Percentiles rank a stretch among this genome's conserved stretches.
Evolutionary conservation across 768 basidiomycete genomes (phyloP).

Genomic region (Sutorius australiensis): DNA sequence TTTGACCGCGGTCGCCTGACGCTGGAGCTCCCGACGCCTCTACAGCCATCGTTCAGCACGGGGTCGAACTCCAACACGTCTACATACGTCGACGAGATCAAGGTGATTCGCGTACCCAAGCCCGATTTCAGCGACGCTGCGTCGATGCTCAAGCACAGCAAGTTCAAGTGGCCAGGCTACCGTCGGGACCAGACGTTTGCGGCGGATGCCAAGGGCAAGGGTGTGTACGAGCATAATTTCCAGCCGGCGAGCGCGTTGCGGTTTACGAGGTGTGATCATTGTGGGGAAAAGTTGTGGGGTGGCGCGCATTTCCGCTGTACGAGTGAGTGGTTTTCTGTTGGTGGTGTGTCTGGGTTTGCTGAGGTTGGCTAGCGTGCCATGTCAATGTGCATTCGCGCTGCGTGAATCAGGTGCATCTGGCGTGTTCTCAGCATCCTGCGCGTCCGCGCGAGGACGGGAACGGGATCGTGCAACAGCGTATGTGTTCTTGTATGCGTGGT

Average conservation of each 20-base stretch:
- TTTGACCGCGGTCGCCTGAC: constrained; percentile 24
- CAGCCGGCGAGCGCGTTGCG: constrained; percentile 85
- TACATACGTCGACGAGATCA: constrained; percentile 27
- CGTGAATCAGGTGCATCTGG: constrained; percentile 56
- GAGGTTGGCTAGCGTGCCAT: constrained; percentile 59
- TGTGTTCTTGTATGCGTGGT: constrained; percentile 6
- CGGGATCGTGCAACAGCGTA: constrained; percentile 21
- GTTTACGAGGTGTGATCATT: constrained; percentile 91
- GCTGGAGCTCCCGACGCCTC: constrained; percentile 3
- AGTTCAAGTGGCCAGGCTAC: constrained; percentile 70
- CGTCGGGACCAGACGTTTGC: constrained; percentile 42
- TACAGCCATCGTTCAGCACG: constrained; percentile 16
- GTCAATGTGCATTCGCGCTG: constrained; percentile 89
- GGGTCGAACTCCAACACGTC: constrained; percentile 17
- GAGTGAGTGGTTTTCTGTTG: constrained; percentile 47
- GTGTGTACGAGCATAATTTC: constrained; percentile 72
- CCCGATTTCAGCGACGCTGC: constrained; percentile 40
- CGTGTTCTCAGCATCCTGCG: constrained; percentile 57
- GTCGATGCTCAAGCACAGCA: constrained; percentile 50
- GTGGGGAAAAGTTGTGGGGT: constrained; percentile 98
- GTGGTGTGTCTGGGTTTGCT: background rate
- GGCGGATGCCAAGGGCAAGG: constrained; percentile 38
- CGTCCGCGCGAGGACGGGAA: constrained; percentile 31
- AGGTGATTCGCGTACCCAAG: constrained; percentile 27
- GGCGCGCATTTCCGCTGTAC: constrained; percentile 91